Percentiles rank a stretch among this genome's conserved stretches.
Conservation (phyloP, 1,284 basidiomycete species). For the Stereum hirsutum region DNA sequence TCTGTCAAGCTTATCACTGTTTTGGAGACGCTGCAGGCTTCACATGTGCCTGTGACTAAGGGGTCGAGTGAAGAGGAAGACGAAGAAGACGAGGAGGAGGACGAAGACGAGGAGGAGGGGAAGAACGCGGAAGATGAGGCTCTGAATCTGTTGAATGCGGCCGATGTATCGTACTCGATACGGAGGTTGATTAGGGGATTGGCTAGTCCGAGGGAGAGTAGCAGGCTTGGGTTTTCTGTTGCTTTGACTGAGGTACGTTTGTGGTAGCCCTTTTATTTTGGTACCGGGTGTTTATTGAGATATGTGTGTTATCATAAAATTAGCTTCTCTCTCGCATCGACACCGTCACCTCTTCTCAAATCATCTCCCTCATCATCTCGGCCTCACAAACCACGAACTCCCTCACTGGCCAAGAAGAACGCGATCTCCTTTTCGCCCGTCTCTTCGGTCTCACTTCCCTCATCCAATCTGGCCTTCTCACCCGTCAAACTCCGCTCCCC, state of each 20-base stretch:
- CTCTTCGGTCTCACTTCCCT: conserved; percentile 84
- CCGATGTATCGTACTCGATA: conserved; percentile 86
- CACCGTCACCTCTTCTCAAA: conserved; percentile 71
- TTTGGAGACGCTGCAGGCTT: conserved; percentile 75
- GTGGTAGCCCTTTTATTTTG: too few species aligned
- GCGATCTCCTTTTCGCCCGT: conserved; percentile 87
- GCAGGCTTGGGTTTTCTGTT: conserved; percentile 90
- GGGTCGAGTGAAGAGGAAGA: conserved; percentile 39
- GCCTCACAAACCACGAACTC: conserved; percentile 61
- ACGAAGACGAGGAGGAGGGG: conserved; percentile 34
- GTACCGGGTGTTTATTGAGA: too few species aligned
- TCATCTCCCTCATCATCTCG: conserved; percentile 66
- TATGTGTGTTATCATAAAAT: conserved; percentile 1
- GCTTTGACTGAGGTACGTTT: conserved; percentile 84
- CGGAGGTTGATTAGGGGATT: conserved; percentile 80
- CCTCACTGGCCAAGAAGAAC: conserved; percentile 85
- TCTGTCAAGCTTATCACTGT: conserved; percentile 78
- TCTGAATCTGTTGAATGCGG: conserved; percentile 63
- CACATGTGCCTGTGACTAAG: conserved; percentile 34
- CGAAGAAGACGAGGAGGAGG: conserved; percentile 37
- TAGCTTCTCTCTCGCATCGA: conserved; percentile 78
- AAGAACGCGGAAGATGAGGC: conserved; percentile 31
- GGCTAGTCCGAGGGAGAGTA: conserved; percentile 88
- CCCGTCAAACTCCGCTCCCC: conserved; percentile 44
- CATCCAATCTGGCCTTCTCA: conserved; percentile 74